Base-by-base conservation (phyloP, 179 eudicot species). In the Patellifolia procumbens region DNA sequence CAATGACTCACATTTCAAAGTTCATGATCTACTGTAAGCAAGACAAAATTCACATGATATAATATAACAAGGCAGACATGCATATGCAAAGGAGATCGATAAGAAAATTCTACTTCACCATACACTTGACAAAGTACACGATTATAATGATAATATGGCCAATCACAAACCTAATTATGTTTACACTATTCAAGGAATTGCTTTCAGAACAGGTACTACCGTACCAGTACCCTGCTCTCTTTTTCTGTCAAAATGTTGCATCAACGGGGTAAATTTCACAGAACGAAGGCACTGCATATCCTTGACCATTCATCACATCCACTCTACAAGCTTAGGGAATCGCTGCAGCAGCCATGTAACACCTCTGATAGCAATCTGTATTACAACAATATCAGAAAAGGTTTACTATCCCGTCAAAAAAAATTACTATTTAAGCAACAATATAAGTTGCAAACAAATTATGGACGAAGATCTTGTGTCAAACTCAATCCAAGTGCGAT, bases 301-400 rank as follows among this genome's bases (percentile, higher is more conserved):
- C 80, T 9, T 22, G 2, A 55, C 20, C 62, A 51, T 16, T 71
- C 11, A 59, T 77, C 59, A 79, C 37, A 91, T 79, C 80, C 83
- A 58, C 11, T 93, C 92, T 43, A 79, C 91, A 69, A 93, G 83
- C 68, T 80, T 84, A 9, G 98, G 98, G 52, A 93, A 91, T 39
- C 68, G 76, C 70, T 93, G 88, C 75, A 93, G 88, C 78, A 93
- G 79, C 98, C 97, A 90, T 69, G 91, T 82, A 55, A 93, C 93
- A 5, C 91, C 97, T 82, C 85, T 86, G 58, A 93, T 93, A 43
- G 81, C 87, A 81, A 60, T 86, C 98, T 93, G 84, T 7, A 52
- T 34, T 0, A 43, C 26, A 52, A 71, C 2, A 42, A 43, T 24
- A 75, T 34, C n/a, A 9, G 34, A 20, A 6, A 20, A 51, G 31